Evolutionary conservation across 192 early-diverging fungal genomes (phyloP), one percentile per base, ranked within the genome.

Genomic region (Backusella westeae): DNA sequence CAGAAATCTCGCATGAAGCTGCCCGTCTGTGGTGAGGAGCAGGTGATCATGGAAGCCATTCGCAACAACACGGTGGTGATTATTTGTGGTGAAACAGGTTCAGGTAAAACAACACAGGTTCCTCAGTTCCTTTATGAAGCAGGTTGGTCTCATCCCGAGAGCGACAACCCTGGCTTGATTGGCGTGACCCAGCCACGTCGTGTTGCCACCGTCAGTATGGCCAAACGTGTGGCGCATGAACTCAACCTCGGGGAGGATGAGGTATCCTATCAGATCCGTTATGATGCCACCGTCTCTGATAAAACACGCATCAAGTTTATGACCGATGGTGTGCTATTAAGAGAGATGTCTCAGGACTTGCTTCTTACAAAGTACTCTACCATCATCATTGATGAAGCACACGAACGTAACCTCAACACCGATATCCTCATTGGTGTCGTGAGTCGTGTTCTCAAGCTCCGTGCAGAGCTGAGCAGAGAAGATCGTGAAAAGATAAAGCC

Each of bases 121-220:
- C 98, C 98, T 1, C 97, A 99, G 84, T 98, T 99, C 71, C 84
- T 99, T 69, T 96, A 98, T 71, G 98, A 99, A 78, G 94, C 98
- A 35, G 98, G 98, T n/a, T 99, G 96, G 78, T 94, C 96, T 38
- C 91, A 98, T 79, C 89, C 93, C 0, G 78, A 87, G 9, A 91
- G 89, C 35, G 88, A 81, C 35, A 93, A 94, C 77, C 91, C 94
- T 8, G 98, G 98, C 10, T 90, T 98, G 81, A 94, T 99, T 66
- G 97, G 95, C n/a, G 88, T 99, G 26, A 99, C 98, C 0, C 97
- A 99, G 78, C 98, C 98, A 17, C 90, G 98, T 46, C 91, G 98
- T 71, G 97, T 99, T 19, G 98, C 98, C 17, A 97, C 98, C 1
- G 90, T 99, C 12, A 93, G 93, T 75, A 98, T 99, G 96, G 93